A percentile compares a stretch with the other conserved stretches of the same genome.
phyloP scores from a whole-genome alignment of 305 asterid genomes.

The Solanum aculeatissimum region DNA sequence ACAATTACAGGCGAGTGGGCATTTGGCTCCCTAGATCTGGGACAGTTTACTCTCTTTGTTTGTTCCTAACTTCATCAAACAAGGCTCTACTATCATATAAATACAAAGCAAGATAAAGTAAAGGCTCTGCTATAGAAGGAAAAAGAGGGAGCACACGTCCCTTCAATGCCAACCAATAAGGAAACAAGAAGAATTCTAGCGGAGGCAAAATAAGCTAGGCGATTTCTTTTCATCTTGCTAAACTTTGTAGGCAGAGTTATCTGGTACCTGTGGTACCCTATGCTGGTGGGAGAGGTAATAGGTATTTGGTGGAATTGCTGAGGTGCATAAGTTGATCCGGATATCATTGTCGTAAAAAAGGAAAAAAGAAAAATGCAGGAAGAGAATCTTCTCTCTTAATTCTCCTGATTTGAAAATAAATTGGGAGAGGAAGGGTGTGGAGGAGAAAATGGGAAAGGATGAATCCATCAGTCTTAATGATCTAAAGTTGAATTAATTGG shows the following conservation, averaged over 20 bases:
- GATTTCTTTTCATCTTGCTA: not conserved
- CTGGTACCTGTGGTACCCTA: no score
- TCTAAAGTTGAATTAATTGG: not conserved
- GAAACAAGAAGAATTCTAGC: not conserved
- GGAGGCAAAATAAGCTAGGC: not conserved
- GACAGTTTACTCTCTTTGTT: not conserved
- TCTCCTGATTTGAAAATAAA: not conserved
- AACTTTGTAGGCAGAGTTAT: not conserved
- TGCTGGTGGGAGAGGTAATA: not conserved
- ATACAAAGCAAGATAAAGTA: not conserved
- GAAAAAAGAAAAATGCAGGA: not conserved
- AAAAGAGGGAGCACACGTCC: not conserved
- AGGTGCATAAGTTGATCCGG: not conserved
- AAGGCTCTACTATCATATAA: not conserved
- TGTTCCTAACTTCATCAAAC: not conserved
- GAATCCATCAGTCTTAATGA: not conserved
- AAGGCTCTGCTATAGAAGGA: not conserved
- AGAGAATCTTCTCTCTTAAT: not conserved
- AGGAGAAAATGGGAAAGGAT: not conserved
- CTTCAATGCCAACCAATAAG: not conserved
- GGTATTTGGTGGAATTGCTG: not conserved
- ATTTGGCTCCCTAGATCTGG: not conserved
- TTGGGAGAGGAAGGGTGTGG: not conserved
- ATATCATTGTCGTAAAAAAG: not conserved
- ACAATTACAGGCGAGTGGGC: not conserved